Evolutionary conservation across 2,329 filamentous ascomycete genomes (phyloP), one percentile per base, ranked within the genome.

Genomic region (Colletotrichum gigasporum): DNA sequence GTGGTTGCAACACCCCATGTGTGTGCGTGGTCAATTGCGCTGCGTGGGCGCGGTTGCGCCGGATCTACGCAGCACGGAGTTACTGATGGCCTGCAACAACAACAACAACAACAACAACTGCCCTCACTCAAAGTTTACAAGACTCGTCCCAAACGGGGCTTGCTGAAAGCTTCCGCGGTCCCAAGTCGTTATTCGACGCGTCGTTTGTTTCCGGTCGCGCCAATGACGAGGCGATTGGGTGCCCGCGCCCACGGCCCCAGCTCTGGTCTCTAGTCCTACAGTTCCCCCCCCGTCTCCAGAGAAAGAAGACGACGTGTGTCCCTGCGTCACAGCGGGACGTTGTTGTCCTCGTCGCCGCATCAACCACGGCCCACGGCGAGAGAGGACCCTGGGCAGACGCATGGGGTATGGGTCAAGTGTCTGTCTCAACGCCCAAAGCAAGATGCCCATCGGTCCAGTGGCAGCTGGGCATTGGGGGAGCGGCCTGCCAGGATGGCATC

Each of bases 301-400:
- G 32, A 26, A 22, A 63, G 22, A 56, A 37, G 24, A 44, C 54
- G 18, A 58, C 26, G 45, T 34, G 47, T 51, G 47, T 28, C 48
- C 48, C 47, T 44, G 61, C 56, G 42, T 54, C 55, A 52, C 48
- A 41, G 55, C 41, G 47, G 32, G 24, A 45, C 41, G 39, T 61
- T 54, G 52, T 63, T 61, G 61, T 60, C 20, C 8, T 48, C 47
- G 56, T 64, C 61, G 55, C 61, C 56, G 56, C 55, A 64, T 61
- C 61, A 64, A 64, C 61, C 42, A 50, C 37, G 41, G n/a, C n/a
- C n/a, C n/a, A n/a, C n/a, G n/a, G n/a, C n/a, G 44, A 11, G 34
- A 35, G 28, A 54, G 35, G 56, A 61, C 61, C 56, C 61, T 37
- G 56, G 55, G 50, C 9, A 45, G 5, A 6, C 18, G 56, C 61